Base-by-base conservation (phyloP, 306 rosid species). In the Quillaja saponaria region DNA sequence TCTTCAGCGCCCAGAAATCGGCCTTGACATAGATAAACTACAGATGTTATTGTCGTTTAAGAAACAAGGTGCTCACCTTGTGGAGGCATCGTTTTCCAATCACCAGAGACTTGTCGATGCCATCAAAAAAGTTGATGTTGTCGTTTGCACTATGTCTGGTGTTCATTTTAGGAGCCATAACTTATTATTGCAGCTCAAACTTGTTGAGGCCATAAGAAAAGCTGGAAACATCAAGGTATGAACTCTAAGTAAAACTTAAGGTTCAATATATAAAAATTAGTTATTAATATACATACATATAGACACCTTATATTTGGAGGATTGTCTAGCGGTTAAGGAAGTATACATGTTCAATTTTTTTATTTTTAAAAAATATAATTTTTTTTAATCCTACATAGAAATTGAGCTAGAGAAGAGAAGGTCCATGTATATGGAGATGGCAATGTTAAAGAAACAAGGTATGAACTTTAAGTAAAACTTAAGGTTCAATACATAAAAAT, bases 211-310 rank as follows among this genome's bases (percentile, higher is more conserved):
- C 69, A 88, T 88, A 55, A 86, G 81, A 61, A 65, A 48, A 57
- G 95, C 98, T 0, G 96, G 95, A 31, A 91, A 91, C 28, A 21
- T 91, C 6, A 86, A 86, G 98, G 97, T 87, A 76, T 14, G 7
- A 39, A n/a, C 2, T 54, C 35, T n/a, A n/a, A n/a, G n/a, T n/a
- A 17, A 1, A 12, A 39, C 2, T 12, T 39, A 7, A 12, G 7
- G 44, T 39, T 39, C 13, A 39, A 2, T 39, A 7, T 39, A 39
- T 25, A n/a, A n/a, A n/a, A n/a, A n/a, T n/a, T n/a, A n/a, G n/a
- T n/a, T n/a, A n/a, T n/a, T n/a, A n/a, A n/a, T n/a, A n/a, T n/a
- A n/a, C n/a, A n/a, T n/a, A n/a, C n/a, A n/a, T n/a, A n/a, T n/a
- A n/a, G n/a, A n/a, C n/a, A n/a, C n/a, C n/a, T n/a, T n/a, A n/a